Evolutionary conservation across 2,329 filamentous ascomycete genomes (phyloP), one percentile per base, ranked within the genome.

Genomic region (Calonectria hawksworthii): DNA sequence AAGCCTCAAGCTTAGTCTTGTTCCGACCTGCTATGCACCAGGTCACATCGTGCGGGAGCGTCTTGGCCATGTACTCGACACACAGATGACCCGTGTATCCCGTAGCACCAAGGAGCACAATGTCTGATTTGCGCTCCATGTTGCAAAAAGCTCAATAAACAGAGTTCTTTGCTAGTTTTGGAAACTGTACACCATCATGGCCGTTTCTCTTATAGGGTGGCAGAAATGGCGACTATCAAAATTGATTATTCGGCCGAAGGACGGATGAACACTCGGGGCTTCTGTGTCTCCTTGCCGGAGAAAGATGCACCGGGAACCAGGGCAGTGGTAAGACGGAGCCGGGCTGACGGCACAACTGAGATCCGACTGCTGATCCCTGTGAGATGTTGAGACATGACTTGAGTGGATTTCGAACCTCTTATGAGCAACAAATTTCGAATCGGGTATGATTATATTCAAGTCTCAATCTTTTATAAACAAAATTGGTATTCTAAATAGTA

Each of bases 1-100:
- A 85, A 36, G 86, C 85, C 77, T 93, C 89, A 3, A 98, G 89
- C 83, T 98, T 98, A 68, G 86, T 86, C 41, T 88, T 85, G n/a
- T 94, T 95, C 28, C 96, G 93, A 26, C 95, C 95, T 52, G 95
- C 94, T 64, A 98, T 88, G 13, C 94, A 95, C 95, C 95, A 98
- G 86, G 91, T 94, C 72, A 97, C 84, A 82, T 94, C 90, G 26
- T 93, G 94, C 0, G 95, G 94, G 1, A 95, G 88, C 75, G 90
- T 86, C 26, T 89, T 89, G 64, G 91, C 89, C 82, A 98, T 93
- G 84, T 96, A 91, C 83, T 96, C 92, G 51, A 93, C 93, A 3
- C 92, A 92, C 75, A 94, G 89, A 77, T 91, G 92, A 23, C 96
- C 95, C 0, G 96, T 98, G 85, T 96, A 98, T 30, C 96, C 96